Conservation (phyloP, 2,329 filamentous ascomycete genomes). For the Epichloe typhina region DNA sequence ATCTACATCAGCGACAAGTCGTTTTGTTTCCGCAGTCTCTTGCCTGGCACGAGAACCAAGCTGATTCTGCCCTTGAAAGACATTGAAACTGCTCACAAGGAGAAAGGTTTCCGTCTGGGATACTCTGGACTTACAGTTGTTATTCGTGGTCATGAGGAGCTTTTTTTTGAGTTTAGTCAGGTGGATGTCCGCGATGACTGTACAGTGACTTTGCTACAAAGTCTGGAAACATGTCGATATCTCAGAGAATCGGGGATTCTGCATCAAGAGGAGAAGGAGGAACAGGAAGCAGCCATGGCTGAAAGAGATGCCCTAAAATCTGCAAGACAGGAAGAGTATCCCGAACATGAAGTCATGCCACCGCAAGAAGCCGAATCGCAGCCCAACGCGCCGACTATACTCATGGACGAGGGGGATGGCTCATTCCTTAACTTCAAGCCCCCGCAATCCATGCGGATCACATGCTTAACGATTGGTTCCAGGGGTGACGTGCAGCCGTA, state of each 20-base stretch:
- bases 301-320: constrained; percentile 72
- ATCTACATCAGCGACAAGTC: constrained; percentile 82
- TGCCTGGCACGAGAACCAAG: constrained; percentile 84
- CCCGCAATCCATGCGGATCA: constrained; percentile 62
- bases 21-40: constrained; percentile 84
- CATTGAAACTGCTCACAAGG: constrained; percentile 85
- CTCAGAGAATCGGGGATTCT: constrained; percentile 57
- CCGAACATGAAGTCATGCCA: constrained; percentile 36
- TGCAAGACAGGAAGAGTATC: constrained; percentile 46
- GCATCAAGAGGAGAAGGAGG: constrained; percentile 53
- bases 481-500: constrained; percentile 95
- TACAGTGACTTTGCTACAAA: constrained; percentile 64
- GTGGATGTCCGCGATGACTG: constrained; percentile 78
- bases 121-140: constrained; percentile 87
- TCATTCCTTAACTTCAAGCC: constrained; percentile 91
- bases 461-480: constrained; percentile 90
- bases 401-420: constrained; percentile 80
- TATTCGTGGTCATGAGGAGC: constrained; percentile 83
- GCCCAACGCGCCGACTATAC: constrained; percentile 55
- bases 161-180: constrained; percentile 88
- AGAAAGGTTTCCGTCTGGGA: constrained; percentile 85
- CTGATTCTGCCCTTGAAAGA: constrained; percentile 82
- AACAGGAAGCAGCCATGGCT: constrained; percentile 60
- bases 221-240: constrained; percentile 58
- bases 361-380: constrained; percentile 32